phyloP scores from a whole-genome alignment of 2,329 filamentous ascomycete genomes.

The Bimuria novae-zelandiae region DNA sequence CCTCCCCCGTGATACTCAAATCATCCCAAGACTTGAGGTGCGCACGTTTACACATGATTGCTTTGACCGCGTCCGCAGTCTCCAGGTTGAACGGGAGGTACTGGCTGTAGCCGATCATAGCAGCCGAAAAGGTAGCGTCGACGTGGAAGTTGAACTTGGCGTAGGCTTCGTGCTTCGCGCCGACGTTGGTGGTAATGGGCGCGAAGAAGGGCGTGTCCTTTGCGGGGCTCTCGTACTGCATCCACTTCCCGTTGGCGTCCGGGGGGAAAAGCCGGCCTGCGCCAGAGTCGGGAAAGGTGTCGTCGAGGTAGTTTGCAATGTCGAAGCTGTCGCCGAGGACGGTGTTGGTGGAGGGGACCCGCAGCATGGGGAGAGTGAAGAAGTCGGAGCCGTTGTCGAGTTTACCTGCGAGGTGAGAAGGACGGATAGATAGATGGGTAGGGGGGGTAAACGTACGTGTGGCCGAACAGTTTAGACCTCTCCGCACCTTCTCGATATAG shows the following conservation, averaged over 20 bases:
- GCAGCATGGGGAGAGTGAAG: constrained; percentile 64
- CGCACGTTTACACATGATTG: constrained; percentile 56
- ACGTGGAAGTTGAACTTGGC: constrained; percentile 59
- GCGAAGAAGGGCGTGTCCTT: constrained; percentile 38
- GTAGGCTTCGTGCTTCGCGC: constrained; percentile 42
- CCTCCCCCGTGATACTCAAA: constrained; percentile 43
- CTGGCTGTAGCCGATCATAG: constrained; percentile 49
- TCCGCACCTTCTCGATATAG: constrained; percentile 57
- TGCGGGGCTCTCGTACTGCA: constrained; percentile 48
- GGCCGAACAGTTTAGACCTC: constrained; percentile 52
- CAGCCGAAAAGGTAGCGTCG: constrained; percentile 59
- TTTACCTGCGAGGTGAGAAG: neutral
- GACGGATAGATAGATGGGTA: neutral
- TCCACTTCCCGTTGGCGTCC: constrained; percentile 32
- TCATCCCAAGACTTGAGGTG: constrained; percentile 53
- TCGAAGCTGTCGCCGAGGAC: constrained; percentile 67
- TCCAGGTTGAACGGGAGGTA: constrained; percentile 58
- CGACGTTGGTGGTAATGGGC: constrained; percentile 39
- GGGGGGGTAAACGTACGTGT: constrained; percentile 52
- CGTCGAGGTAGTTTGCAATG: constrained; percentile 65
- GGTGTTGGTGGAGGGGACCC: constrained; percentile 49
- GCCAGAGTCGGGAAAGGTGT: constrained; percentile 54
- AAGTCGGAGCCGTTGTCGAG: constrained; percentile 62
- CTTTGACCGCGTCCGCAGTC: constrained; percentile 51
- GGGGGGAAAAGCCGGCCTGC: constrained; percentile 55